Conservation (phyloP, 306 rosid genomes). For the Cicer arietinum region DNA sequence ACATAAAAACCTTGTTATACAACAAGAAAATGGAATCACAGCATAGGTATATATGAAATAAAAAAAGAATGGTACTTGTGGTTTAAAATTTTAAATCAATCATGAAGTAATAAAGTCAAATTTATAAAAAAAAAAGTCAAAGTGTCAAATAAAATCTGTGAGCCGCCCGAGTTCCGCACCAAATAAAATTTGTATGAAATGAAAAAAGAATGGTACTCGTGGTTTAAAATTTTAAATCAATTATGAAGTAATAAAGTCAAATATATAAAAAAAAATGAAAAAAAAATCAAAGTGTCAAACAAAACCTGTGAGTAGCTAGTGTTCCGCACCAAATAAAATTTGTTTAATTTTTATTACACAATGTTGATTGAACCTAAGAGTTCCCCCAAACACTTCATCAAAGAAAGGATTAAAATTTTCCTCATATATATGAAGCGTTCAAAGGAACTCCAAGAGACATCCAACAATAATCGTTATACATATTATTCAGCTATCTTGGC, state of each 20-base stretch:
- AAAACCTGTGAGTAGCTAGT: neutral
- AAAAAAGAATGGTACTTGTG: too few relatives aligned
- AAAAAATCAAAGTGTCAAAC: neutral
- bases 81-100: too few relatives aligned
- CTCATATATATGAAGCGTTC: slow-evolving; percentile 14
- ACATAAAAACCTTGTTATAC: too few relatives aligned
- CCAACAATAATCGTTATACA: neutral
- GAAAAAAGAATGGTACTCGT: too few relatives aligned
- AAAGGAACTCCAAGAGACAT: slow-evolving; percentile 29
- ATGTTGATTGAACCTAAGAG: slow-evolving; percentile 21
- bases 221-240: too few relatives aligned
- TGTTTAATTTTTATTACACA: neutral
- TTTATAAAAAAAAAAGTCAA: neutral
- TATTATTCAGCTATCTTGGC: neutral
- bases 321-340: neutral
- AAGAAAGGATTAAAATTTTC: neutral
- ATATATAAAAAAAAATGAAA: too few relatives aligned
- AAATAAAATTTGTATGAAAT: neutral
- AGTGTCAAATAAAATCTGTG: neutral
- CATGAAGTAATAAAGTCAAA: too few relatives aligned
- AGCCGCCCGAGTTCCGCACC: too few relatives aligned
- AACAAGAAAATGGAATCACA: too few relatives aligned
- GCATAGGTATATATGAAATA: too few relatives aligned
- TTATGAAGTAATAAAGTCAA: too few relatives aligned
- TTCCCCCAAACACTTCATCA: slow-evolving; percentile 37